phyloP scores from a whole-genome alignment of 2,329 filamentous ascomycete species.

The Diplodia mutila region DNA sequence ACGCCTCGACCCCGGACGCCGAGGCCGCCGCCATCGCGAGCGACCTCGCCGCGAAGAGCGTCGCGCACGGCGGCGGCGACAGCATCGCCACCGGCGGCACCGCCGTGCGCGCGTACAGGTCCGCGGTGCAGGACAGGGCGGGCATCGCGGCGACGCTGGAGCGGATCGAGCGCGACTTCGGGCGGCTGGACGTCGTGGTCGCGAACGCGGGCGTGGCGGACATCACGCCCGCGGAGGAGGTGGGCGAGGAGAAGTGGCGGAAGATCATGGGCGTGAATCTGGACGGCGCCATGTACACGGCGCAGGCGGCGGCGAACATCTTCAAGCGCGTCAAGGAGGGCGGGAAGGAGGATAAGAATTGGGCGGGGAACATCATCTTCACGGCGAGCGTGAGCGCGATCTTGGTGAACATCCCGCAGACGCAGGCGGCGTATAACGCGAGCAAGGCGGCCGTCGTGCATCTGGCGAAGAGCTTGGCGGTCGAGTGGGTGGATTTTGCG shows the following conservation, averaged over 20 bases:
- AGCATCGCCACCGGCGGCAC: slow-evolving; percentile 14
- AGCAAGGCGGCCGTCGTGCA: slow-evolving; percentile 34
- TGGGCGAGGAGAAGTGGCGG: slow-evolving; percentile 8
- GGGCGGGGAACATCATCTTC: slow-evolving; percentile 41
- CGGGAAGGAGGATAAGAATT: slow-evolving; percentile 29
- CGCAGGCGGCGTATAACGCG: slow-evolving; percentile 37
- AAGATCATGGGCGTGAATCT: slow-evolving; percentile 20
- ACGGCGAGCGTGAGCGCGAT: slow-evolving; percentile 45
- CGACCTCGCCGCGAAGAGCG: slow-evolving; percentile 28
- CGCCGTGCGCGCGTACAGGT: slow-evolving; percentile 30
- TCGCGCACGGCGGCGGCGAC: no score
- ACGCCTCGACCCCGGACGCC: slow-evolving; percentile 30
- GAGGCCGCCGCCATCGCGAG: slow-evolving; percentile 28
- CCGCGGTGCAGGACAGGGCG: slow-evolving; percentile 28
- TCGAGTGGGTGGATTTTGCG: slow-evolving; percentile 34
- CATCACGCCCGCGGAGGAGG: slow-evolving; percentile 21
- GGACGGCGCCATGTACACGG: slow-evolving; percentile 46
- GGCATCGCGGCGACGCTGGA: slow-evolving; percentile 26
- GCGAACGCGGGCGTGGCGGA: slow-evolving; percentile 26
- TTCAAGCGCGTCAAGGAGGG: slow-evolving; percentile 40
- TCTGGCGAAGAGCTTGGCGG: slow-evolving; percentile 30
- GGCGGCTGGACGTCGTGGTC: slow-evolving; percentile 26
- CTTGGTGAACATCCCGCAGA: slow-evolving; percentile 47
- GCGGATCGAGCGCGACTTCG: slow-evolving; percentile 24
- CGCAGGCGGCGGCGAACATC: slow-evolving; percentile 43